phyloP scores from a whole-genome alignment of 75 land plant species.

The Picea sitchensis region DNA sequence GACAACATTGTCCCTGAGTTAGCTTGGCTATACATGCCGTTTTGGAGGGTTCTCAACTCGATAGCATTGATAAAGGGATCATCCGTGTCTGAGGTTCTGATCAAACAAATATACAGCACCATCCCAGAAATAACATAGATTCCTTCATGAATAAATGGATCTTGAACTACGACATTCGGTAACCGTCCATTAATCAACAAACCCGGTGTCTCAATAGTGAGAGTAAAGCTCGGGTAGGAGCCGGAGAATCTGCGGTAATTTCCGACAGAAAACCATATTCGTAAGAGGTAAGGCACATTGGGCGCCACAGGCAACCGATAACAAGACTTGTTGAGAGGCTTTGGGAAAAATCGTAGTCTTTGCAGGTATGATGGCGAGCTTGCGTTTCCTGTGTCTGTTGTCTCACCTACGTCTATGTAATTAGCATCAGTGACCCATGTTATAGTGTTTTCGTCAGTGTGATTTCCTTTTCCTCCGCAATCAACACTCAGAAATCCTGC shows the following conservation, averaged over 20 bases:
- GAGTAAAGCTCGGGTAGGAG: neutral
- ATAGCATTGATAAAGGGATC: neutral
- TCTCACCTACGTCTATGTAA: neutral
- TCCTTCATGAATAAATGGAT: neutral
- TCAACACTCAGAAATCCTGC: slow-evolving; percentile 5
- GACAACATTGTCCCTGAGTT: neutral
- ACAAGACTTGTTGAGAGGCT: neutral
- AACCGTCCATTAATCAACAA: neutral
- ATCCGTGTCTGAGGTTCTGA: neutral
- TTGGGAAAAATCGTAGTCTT: neutral
- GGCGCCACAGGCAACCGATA: neutral
- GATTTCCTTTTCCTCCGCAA: neutral
- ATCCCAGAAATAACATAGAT: neutral
- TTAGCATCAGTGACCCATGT: slow-evolving; percentile 1
- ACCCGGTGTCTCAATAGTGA: neutral
- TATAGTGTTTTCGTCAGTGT: neutral
- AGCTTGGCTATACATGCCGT: neutral
- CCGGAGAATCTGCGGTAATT: neutral
- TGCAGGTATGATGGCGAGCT: neutral
- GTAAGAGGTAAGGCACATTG: neutral
- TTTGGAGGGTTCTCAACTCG: neutral
- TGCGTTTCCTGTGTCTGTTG: neutral
- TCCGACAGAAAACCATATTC: neutral
- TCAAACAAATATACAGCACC: neutral
- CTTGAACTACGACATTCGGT: no score